Conservation (phyloP, 306 rosid genomes). For the Begonia masoniana region DNA sequence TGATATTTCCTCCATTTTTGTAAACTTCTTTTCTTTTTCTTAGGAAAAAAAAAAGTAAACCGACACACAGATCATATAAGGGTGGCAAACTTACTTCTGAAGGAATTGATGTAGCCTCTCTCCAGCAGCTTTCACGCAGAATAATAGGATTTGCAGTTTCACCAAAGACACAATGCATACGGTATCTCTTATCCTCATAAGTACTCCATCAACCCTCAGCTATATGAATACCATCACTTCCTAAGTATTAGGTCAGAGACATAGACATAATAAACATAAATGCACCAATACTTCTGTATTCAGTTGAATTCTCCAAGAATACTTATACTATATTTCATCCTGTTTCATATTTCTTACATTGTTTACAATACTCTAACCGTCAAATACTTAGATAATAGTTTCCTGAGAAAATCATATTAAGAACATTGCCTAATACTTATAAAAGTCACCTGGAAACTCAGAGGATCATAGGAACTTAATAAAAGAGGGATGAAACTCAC, state of each 20-base stretch:
- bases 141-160: slow-evolving; percentile 38
- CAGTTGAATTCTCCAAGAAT: not conserved
- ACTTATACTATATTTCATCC: not conserved
- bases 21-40: too few species aligned
- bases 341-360: not conserved
- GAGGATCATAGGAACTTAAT: too few species aligned
- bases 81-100: slow-evolving; percentile 54
- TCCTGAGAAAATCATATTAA: too few species aligned
- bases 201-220: slow-evolving; percentile 98
- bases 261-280: too few species aligned
- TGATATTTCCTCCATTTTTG: too few species aligned
- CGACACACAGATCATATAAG: not conserved
- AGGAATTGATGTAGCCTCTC: slow-evolving; percentile 80
- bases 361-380: too few species aligned
- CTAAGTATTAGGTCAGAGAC: too few species aligned
- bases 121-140: slow-evolving; percentile 90
- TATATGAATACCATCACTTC: slow-evolving; percentile 11
- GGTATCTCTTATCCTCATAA: slow-evolving; percentile 94
- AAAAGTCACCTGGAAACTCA: not conserved
- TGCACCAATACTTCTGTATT: too few species aligned
- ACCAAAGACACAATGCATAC: slow-evolving; percentile 73
- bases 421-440: not conserved
- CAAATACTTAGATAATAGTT: not conserved
- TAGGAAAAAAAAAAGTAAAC: not conserved
- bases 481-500: slow-evolving; percentile 36